Evolutionary conservation across 371 early-diverging fungal species (phyloP).

Genomic region (Lichtheimia ornata): DNA sequence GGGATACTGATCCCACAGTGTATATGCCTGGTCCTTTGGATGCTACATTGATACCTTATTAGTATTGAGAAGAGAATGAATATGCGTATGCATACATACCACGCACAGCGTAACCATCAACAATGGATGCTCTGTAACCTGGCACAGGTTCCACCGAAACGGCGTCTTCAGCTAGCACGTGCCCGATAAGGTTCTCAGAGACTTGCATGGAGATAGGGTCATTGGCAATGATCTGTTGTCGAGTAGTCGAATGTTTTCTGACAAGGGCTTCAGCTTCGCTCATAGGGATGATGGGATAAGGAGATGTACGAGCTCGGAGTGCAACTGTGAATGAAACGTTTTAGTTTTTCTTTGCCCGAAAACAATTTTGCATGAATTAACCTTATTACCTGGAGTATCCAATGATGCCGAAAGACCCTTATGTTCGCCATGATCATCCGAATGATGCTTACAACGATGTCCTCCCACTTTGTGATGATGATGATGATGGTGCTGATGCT

Average conservation of each 20-base stretch:
- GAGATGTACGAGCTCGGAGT: conserved; percentile 72
- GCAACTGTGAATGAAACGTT: conserved; percentile 47
- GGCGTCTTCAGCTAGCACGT: conserved; percentile 78
- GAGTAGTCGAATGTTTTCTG: conserved; percentile 31
- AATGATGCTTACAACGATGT: conserved; percentile 44
- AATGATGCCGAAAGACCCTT: conserved; percentile 12
- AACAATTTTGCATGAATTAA: not conserved
- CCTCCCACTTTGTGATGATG: conserved; percentile 31
- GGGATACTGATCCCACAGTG: conserved; percentile 61
- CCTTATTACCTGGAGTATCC: conserved; percentile 53
- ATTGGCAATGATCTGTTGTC: conserved; percentile 12
- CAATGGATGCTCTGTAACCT: conserved; percentile 81
- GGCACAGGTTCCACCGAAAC: conserved; percentile 78
- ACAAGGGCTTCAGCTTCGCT: conserved; percentile 68
- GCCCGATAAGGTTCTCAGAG: conserved; percentile 54
- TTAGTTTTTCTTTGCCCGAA: not conserved
- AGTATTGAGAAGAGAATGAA: not conserved
- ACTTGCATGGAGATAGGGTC: conserved; percentile 45
- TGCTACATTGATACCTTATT: conserved; percentile 31
- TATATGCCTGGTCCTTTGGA: conserved; percentile 82
- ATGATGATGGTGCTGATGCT: conserved; percentile 19
- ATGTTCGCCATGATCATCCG: conserved; percentile 17
- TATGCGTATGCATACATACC: conserved; percentile 38
- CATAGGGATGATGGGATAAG: conserved; percentile 78
- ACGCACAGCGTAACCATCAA: conserved; percentile 93